These are phyloP conservation scores for Xylaria sp. DNA, from an alignment of 2,329 filamentous ascomycete genomes.

Conservation along the genomic window DNA sequence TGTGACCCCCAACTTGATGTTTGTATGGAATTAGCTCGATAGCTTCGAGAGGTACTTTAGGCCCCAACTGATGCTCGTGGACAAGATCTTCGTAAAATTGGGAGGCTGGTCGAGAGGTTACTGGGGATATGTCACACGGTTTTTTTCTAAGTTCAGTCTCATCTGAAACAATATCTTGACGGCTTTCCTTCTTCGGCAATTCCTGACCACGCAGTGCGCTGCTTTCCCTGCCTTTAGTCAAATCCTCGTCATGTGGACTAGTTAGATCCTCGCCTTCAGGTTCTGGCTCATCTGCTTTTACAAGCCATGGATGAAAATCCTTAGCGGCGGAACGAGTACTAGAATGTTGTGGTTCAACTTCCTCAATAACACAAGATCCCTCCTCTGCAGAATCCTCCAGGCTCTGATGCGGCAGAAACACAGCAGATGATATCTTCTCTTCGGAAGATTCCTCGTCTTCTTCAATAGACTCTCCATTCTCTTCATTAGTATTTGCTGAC, in stretches of 20 bases:
- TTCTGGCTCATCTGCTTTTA: constrained; percentile 66
- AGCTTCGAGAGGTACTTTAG: constrained; percentile 78
- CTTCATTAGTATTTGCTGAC: constrained; percentile 54
- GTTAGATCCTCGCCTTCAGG: constrained; percentile 49
- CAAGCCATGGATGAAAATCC: constrained; percentile 65
- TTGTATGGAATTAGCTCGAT: constrained; percentile 97
- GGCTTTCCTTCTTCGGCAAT: constrained; percentile 50
- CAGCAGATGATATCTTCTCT: constrained; percentile 87
- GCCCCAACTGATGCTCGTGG: constrained; percentile 62
- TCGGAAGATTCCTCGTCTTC: constrained; percentile 75
- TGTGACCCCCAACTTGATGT: constrained; percentile 97
- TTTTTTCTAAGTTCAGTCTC: constrained; percentile 54
- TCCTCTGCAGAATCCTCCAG: constrained; percentile 55
- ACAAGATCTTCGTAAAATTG: constrained; percentile 61
- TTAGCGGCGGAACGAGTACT: constrained; percentile 45
- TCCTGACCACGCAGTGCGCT: constrained; percentile 47
- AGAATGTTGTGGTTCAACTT: constrained; percentile 48
- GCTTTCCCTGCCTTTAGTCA: constrained; percentile 44
- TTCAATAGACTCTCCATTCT: constrained; percentile 54
- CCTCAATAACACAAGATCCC: constrained; percentile 43
- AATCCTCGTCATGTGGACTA: constrained; percentile 51
- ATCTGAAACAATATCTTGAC: constrained; percentile 57
- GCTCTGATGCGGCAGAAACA: constrained; percentile 82
- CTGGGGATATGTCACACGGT: constrained; percentile 50
- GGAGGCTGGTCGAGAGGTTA: constrained; percentile 53